Conservation (phyloP, 495 filamentous ascomycete genomes). For the Penicillium samsonianum region DNA sequence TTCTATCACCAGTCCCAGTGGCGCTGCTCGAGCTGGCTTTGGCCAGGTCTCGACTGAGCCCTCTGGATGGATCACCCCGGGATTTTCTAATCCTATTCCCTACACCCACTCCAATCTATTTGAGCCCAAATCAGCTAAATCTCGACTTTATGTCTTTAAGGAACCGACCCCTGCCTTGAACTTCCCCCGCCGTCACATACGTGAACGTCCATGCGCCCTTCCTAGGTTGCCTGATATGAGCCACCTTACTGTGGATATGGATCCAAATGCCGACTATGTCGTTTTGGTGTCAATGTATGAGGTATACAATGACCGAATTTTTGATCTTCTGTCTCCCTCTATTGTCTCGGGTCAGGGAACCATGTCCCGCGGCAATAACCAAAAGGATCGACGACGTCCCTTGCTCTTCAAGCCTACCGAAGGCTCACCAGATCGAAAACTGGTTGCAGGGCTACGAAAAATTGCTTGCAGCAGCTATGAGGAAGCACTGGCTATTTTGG, state of each 20-base stretch:
- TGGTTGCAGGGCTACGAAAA: slow-evolving; percentile 89
- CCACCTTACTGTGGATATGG: slow-evolving; percentile 65
- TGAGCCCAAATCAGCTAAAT: slow-evolving; percentile 38
- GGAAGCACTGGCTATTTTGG: slow-evolving; percentile 87
- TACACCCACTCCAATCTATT: slow-evolving; percentile 22
- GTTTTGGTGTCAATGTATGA: slow-evolving; percentile 97
- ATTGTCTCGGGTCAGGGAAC: slow-evolving; percentile 42
- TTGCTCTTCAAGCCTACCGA: slow-evolving; percentile 89
- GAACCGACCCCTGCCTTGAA: slow-evolving; percentile 51
- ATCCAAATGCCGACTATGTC: slow-evolving; percentile 77
- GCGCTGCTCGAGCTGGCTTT: slow-evolving; percentile 13
- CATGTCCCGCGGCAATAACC: slow-evolving; percentile 42
- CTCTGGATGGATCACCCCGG: slow-evolving; percentile 17
- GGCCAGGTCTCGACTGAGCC: slow-evolving; percentile 16
- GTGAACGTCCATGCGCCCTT: slow-evolving; percentile 61
- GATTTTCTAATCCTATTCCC: slow-evolving; percentile 19
- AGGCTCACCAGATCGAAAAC: slow-evolving; percentile 77
- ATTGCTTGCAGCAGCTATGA: slow-evolving; percentile 81
- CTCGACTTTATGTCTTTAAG: slow-evolving; percentile 43
- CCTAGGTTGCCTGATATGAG: slow-evolving; percentile 75
- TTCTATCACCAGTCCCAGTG: slow-evolving; percentile 7
- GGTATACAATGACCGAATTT: slow-evolving; percentile 98
- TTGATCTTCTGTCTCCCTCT: slow-evolving; percentile 75
- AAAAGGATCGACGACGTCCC: slow-evolving; percentile 73
- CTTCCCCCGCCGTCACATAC: slow-evolving; percentile 58